Base-by-base conservation (phyloP, 2,329 filamentous ascomycete species). In the Colletotrichum sp. region DNA sequence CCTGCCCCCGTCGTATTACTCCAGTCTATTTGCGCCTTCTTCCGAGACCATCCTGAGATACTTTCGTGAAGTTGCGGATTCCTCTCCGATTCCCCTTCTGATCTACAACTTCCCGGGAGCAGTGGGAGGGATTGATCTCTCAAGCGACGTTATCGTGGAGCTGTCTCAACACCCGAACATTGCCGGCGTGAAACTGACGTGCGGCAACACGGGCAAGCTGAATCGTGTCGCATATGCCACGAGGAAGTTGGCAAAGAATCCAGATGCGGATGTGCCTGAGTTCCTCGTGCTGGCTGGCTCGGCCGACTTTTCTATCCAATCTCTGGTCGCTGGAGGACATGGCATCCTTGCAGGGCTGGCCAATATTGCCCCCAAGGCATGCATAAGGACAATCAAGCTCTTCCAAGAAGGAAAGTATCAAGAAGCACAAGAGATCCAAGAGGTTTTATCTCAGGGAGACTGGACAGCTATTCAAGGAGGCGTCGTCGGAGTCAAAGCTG, bases 1-100 rank as follows among this genome's bases (percentile, higher is more conserved):
- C 5, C 89, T 96, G 32, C 94, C 95, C 13, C 95, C 95, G 6
- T 92, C 91, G 67, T 96, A 96, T 87, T 96, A 96, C 86, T 91
- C 92, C 72, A 82, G 90, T 5, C 87, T 95, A 27, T 93, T 95
- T 82, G 91, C 89, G 30, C 89, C 90, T 13, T 88, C 90, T 9
- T 90, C 90, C 3, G 85, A 93, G 66, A 92, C 92, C 19, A 87
- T 95, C 70, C 83, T 91, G 64, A 88, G 90, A 30, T 95, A 92
- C 84, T 96, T 95, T 88, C 87, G 85, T 44, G 87, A 90, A 44
- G 92, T 94, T 22, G 93, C 93, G 25, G 88, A 90, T 77, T 88
- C 87, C 11, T 93, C 91, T 2, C 92, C 92, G 3, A 89, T 94
- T 39, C 92, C 92, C 2, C 86, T 94, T 79, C 88, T 94, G 79